phyloP scores from a whole-genome alignment of 192 early-diverging fungal genomes.

The Bifiguratus adelaidae region DNA sequence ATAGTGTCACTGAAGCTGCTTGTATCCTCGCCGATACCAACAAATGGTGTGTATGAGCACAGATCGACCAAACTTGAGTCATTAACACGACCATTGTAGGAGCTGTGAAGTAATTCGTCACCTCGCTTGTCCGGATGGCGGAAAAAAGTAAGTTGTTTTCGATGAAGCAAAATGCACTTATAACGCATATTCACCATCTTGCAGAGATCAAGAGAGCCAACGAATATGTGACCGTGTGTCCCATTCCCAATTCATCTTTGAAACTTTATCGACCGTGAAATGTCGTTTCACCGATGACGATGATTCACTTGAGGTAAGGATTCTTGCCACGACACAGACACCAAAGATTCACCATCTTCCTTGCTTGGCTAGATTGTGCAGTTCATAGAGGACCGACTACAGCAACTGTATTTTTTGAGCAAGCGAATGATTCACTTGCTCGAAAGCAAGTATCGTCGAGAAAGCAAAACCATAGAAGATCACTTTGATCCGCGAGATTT shows the following conservation, averaged over 20 bases:
- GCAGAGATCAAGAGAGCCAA: background rate
- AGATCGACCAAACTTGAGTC: slow-evolving; percentile 5
- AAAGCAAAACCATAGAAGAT: background rate
- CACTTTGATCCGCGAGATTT: background rate
- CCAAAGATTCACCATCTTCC: background rate
- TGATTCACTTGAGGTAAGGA: background rate
- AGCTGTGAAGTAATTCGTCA: slow-evolving; percentile 5
- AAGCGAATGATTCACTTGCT: slow-evolving; percentile 12
- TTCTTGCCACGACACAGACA: background rate
- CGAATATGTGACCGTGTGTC: slow-evolving; percentile 6
- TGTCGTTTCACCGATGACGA: background rate
- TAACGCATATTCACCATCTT: background rate
- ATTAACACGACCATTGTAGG: slow-evolving; percentile 6
- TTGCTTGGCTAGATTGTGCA: slow-evolving; percentile 21
- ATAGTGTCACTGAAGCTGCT: slow-evolving; percentile 12
- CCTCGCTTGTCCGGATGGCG: slow-evolving; percentile 6
- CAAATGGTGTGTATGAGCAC: slow-evolving; percentile 15
- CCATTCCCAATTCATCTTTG: slow-evolving; percentile 13
- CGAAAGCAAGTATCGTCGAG: slow-evolving; percentile 1
- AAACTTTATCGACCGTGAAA: background rate
- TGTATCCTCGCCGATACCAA: slow-evolving; percentile 34
- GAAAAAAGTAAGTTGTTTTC: background rate
- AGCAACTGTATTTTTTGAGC: slow-evolving; percentile 21
- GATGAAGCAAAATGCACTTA: background rate
- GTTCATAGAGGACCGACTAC: slow-evolving; percentile 34